Evolutionary conservation across 2,329 filamentous ascomycete genomes (phyloP).

Genomic region (Diaporthe citrichinensis): DNA sequence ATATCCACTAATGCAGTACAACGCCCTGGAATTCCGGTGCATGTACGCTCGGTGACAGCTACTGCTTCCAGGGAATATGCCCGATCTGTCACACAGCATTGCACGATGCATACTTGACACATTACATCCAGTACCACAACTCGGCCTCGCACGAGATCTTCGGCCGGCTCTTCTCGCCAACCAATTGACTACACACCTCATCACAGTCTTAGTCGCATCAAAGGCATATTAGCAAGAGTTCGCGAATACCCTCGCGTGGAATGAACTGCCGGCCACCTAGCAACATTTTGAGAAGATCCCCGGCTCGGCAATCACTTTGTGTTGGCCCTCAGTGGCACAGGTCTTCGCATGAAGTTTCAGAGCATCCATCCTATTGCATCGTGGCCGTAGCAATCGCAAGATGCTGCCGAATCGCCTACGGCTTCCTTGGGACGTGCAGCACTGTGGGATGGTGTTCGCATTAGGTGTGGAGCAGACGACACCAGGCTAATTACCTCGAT

Average conservation of each 20-base stretch:
- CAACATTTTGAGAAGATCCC: neutral
- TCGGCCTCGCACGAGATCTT: neutral
- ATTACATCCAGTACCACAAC: neutral
- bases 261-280: neutral
- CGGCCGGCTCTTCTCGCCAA: neutral
- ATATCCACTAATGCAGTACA: neutral
- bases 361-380: neutral
- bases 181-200: neutral
- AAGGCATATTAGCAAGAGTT: neutral
- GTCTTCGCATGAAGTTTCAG: neutral
- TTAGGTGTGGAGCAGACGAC: neutral
- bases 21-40: neutral
- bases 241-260: neutral
- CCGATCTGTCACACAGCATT: conserved; percentile 9
- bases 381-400: neutral
- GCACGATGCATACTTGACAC: neutral
- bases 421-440: neutral
- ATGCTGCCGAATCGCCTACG: too few relatives aligned
- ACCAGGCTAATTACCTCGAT: neutral
- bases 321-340: neutral
- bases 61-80: neutral
- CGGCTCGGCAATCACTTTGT: neutral
- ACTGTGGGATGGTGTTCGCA: neutral
- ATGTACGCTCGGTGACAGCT: neutral
- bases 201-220: neutral